Percentiles rank a stretch among this genome's conserved stretches.
phyloP scores from a whole-genome alignment of 2,329 filamentous ascomycete genomes.

The Venturiaceae sp. region DNA sequence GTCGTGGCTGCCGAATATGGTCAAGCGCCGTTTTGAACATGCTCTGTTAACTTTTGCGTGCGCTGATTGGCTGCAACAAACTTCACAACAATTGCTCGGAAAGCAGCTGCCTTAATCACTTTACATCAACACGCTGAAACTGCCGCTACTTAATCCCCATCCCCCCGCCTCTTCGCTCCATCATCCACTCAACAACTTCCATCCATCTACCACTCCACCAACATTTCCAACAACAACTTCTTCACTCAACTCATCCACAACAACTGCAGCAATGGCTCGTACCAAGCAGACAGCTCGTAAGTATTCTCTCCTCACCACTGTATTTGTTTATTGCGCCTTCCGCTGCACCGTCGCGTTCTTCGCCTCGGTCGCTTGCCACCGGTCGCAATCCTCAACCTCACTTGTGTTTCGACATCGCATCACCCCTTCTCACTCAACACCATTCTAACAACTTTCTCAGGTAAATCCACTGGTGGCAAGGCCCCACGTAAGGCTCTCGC shows the following conservation, averaged over 20 bases:
- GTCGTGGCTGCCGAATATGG: too few relatives aligned
- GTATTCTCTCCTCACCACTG: slow-evolving; percentile 20
- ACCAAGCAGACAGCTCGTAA: slow-evolving; percentile 48
- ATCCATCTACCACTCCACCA: slow-evolving; percentile 19
- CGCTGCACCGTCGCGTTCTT: slow-evolving; percentile 6
- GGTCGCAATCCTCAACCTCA: slow-evolving; percentile 10
- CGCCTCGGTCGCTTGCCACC: background rate
- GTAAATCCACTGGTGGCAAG: slow-evolving; percentile 68
- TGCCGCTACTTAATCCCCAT: background rate
- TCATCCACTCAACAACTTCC: slow-evolving; percentile 16
- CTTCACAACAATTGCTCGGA: background rate
- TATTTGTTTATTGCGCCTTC: slow-evolving; percentile 7
- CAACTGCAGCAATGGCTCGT: slow-evolving; percentile 35
- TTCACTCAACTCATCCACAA: slow-evolving; percentile 12
- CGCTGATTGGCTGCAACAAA: background rate
- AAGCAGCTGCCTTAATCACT: background rate
- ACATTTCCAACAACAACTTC: slow-evolving; percentile 24
- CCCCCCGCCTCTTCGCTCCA: background rate
- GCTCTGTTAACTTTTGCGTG: background rate
- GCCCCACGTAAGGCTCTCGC: slow-evolving; percentile 89
- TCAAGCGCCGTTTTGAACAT: too few relatives aligned
- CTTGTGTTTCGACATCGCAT: slow-evolving; percentile 12
- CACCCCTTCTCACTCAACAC: background rate
- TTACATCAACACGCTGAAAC: too few relatives aligned
- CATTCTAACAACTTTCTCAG: slow-evolving; percentile 26